Base-by-base conservation (phyloP, 345 rosid species). In the Adansonia digitata region DNA sequence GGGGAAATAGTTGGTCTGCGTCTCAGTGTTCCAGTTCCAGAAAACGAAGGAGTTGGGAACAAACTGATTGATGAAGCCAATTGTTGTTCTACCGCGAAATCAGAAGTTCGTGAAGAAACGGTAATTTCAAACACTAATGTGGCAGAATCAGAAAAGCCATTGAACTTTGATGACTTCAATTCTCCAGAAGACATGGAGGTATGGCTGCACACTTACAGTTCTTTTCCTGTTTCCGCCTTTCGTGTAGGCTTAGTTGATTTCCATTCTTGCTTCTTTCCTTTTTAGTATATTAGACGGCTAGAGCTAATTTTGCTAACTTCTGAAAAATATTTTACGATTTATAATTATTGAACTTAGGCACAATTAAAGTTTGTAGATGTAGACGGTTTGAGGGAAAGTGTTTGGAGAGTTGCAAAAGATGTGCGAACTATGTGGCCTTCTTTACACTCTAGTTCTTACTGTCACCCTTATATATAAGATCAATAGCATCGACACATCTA, bases 111-210 rank as follows among this genome's bases (percentile, higher is more conserved):
- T 22, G 77, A 80, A 20, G 87, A 69, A 77, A 60, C 71, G 13
- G 57, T 27, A 73, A 60, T 10, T 60, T 67, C 72, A 2, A 69
- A 42, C 51, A 24, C 55, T 48, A 84, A 65, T 8, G 56, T 46
- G 72, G 69, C 60, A 56, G 88, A 87, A 76, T 22, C 43, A 55
- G 87, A 72, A 15, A 83, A 73, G 77, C 93, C 88, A 1, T 80
- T 95, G 49, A 82, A 83, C 80, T 90, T 91, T 76, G 86, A 88
- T 72, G 87, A 84, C 4, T 85, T 79, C 81, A 85, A 53, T 84
- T 86, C 91, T 52, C 86, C 94, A 10, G 76, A 77, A 53, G 94
- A 91, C 40, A 71, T 93, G 90, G 93, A 91, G 99, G 99, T 95
- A 88, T 57, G 81, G 48, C 35, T 17, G 11, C 61, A 42, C 27